Base-by-base conservation (phyloP, 129 eudicot species). In the Lactuca sativa region DNA sequence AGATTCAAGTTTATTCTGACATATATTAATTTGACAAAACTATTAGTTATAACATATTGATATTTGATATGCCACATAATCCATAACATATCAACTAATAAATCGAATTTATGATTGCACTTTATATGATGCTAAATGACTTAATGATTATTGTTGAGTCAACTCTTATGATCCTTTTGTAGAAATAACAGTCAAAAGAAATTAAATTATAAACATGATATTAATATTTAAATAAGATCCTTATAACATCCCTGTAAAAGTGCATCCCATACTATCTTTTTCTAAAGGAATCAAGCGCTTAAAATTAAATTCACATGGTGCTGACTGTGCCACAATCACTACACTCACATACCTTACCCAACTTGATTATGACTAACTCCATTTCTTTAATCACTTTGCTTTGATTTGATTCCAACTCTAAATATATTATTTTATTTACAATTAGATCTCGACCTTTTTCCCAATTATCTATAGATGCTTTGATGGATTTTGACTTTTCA, bases 271-370 rank as follows among this genome's bases (percentile, higher is more conserved):
- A 53, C 63, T 75, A 36, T 14, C 61, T 75, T 63, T 62, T 48
- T 47, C 70, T 53, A 56, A 75, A 65, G 81, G 81, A 64, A 75
- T 81, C 80, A 57, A 65, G 56, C 49, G 55, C 74, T 55, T 37
- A 34, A 66, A 60, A 47, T 47, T 47, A 47, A 47, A 59, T 40
- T 41, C 88, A 79, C 88, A 80, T 83, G 88, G 1, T 76, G 84
- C 82, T 83, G 88, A 83, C 84, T 72, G 67, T 83, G 74, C 77
- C 84, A 77, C 73, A 53, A 77, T 77, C 59, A 81, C 68, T 56
- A 57, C 79, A 70, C 59, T 75, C 82, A 71, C 58, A 70, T 51
- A 32, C 41, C 68, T 75, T 62, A 56, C 72, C 52, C 79, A 74
- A 66, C 79, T 74, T 74, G 79, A 67, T 66, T 69, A 82, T 70